phyloP scores from a whole-genome alignment of 768 basidiomycete species.

The Boletus coccyginus region DNA sequence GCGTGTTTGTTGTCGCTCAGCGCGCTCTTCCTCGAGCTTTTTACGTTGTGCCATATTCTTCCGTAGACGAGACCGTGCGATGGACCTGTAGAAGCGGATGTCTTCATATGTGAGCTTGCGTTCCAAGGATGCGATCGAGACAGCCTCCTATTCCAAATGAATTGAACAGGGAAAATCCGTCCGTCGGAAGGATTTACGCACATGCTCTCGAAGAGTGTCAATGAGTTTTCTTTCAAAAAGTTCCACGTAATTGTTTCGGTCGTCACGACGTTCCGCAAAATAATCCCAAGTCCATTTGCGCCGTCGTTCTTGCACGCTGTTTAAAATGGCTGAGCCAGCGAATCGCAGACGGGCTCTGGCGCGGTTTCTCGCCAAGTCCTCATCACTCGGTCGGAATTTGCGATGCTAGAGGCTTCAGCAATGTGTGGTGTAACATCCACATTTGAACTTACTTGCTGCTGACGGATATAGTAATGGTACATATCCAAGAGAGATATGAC shows the following conservation, averaged over 20 bases:
- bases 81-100: conserved; percentile 94
- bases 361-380: conserved; percentile 55
- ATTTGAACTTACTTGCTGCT: conserved; percentile 57
- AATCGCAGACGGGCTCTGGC: conserved; percentile 73
- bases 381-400: conserved; percentile 69
- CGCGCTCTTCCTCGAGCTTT: conserved; percentile 67
- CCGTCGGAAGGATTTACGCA: conserved; percentile 32
- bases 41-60: conserved; percentile 75
- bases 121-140: conserved; percentile 65
- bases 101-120: conserved; percentile 88
- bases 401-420: conserved; percentile 53
- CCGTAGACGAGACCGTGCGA: conserved; percentile 82
- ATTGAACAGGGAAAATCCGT: background rate
- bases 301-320: conserved; percentile 79
- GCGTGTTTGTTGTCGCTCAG: conserved; percentile 50
- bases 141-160: conserved; percentile 42
- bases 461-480: conserved; percentile 92
- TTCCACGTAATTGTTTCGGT: conserved; percentile 78
- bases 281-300: conserved; percentile 91
- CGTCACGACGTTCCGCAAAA: conserved; percentile 85
- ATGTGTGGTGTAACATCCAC: background rate
- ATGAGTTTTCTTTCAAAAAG: conserved; percentile 77
- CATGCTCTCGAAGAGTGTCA: conserved; percentile 50
- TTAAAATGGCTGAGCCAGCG: conserved; percentile 75
- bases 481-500: conserved; percentile 91